phyloP scores from a whole-genome alignment of 2,329 filamentous ascomycete species.

The Celoporthe dispersa region DNA sequence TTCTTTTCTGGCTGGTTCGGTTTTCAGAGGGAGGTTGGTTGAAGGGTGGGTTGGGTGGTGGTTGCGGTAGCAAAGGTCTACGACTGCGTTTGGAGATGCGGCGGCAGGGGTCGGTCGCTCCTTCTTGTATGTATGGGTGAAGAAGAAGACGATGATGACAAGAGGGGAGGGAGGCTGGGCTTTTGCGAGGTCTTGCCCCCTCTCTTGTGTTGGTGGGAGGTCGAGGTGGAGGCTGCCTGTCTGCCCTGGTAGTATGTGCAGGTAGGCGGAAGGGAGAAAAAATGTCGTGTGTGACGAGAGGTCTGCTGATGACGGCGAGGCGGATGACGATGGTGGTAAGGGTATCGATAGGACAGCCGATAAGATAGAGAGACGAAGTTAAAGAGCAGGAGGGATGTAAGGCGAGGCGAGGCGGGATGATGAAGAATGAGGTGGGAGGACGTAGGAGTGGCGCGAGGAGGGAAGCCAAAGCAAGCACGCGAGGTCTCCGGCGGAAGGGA shows the following conservation, averaged over 20 bases:
- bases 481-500: slow-evolving; percentile 1
- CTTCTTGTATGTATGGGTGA: too few species aligned
- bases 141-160: too few species aligned
- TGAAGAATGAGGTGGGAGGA: not conserved
- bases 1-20: not conserved
- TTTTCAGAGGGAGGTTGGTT: not conserved
- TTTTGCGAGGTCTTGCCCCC: too few species aligned
- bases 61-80: not conserved
- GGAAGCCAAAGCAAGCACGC: not conserved
- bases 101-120: not conserved
- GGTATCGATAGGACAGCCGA: not conserved
- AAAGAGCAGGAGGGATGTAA: not conserved
- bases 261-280: too few species aligned
- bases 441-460: not conserved
- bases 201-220: too few species aligned
- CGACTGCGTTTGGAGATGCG: not conserved
- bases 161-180: too few species aligned
- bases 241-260: not conserved
- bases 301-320: not conserved
- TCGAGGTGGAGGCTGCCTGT: not conserved
- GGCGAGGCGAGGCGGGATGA: not conserved
- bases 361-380: not conserved
- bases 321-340: not conserved
- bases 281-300: not conserved
- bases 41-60: not conserved